Conservation (phyloP, 2,329 filamentous ascomycete species). For the Penicillium glabrum region DNA sequence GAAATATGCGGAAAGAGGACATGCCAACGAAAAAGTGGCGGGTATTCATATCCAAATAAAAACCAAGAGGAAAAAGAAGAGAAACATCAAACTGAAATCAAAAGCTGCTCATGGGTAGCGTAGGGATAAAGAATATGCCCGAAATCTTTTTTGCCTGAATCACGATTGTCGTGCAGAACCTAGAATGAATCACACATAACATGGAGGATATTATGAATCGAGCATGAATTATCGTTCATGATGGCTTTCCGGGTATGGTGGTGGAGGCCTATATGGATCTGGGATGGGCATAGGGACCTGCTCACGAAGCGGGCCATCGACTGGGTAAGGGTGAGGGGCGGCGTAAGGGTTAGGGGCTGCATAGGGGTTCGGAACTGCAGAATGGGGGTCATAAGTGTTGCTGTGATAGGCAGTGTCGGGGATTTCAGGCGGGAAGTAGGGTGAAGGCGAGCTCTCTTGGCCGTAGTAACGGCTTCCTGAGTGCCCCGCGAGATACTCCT, state of each 20-base stretch:
- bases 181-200: neutral
- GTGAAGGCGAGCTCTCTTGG: constrained; percentile 7
- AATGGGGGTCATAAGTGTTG: constrained; percentile 6
- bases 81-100: neutral
- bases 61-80: neutral
- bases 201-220: neutral
- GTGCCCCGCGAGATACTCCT: constrained; percentile 17
- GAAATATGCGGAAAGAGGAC: constrained; percentile 3
- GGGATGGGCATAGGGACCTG: constrained; percentile 33
- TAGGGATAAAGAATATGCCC: constrained; percentile 11
- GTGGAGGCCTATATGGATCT: constrained; percentile 30
- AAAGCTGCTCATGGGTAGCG: constrained; percentile 22
- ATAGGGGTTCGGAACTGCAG: neutral
- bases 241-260: constrained; percentile 23
- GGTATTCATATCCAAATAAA: constrained; percentile 20
- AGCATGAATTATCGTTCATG: constrained; percentile 13
- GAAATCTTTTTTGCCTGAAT: neutral
- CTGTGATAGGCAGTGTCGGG: constrained; percentile 10
- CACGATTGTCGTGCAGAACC: neutral
- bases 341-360: neutral
- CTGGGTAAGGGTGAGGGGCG: constrained; percentile 15
- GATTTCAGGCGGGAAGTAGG: constrained; percentile 8
- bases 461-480: constrained; percentile 11
- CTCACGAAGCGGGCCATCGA: constrained; percentile 27
- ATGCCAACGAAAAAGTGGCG: constrained; percentile 14